phyloP scores from a whole-genome alignment of 2,329 filamentous ascomycete genomes.

The Rachicladosporium sp. region DNA sequence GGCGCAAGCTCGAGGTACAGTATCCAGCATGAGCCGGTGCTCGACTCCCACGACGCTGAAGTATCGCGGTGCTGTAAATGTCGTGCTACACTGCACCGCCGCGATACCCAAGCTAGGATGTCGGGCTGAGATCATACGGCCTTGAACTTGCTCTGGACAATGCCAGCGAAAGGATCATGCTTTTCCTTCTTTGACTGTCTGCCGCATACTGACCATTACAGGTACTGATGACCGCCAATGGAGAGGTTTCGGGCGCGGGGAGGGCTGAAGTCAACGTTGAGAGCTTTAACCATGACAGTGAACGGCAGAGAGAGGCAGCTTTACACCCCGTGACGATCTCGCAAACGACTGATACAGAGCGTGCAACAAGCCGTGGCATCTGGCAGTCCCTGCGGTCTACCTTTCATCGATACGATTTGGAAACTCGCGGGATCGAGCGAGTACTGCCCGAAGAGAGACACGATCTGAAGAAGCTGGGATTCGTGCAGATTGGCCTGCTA shows the following conservation, averaged over 20 bases:
- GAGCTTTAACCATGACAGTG: conserved; percentile 1
- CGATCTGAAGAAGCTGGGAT: conserved; percentile 37
- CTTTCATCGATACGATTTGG: conserved; percentile 41
- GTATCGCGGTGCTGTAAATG: conserved; percentile 1
- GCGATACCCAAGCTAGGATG: too few species aligned
- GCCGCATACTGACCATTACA: conserved; percentile 22
- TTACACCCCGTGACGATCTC: neutral
- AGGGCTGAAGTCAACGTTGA: neutral
- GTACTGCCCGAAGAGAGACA: conserved; percentile 46
- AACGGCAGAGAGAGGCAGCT: neutral
- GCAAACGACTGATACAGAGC: too few species aligned
- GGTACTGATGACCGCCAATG: conserved; percentile 16
- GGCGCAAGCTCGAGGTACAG: conserved; percentile 8
- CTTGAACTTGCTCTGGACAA: conserved; percentile 43
- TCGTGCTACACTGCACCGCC: neutral
- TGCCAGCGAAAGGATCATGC: conserved; percentile 44
- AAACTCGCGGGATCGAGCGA: conserved; percentile 48
- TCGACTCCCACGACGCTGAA: conserved; percentile 5
- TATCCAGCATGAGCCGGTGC: conserved; percentile 25
- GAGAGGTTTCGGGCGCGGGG: too few species aligned
- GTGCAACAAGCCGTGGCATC: too few species aligned
- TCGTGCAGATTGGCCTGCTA: conserved; percentile 43
- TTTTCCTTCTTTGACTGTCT: conserved; percentile 11
- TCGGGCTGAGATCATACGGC: conserved; percentile 40
- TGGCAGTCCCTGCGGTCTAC: conserved; percentile 25